phyloP scores from a whole-genome alignment of 2,329 filamentous ascomycete genomes.

The Hymenoscyphus linearis region DNA sequence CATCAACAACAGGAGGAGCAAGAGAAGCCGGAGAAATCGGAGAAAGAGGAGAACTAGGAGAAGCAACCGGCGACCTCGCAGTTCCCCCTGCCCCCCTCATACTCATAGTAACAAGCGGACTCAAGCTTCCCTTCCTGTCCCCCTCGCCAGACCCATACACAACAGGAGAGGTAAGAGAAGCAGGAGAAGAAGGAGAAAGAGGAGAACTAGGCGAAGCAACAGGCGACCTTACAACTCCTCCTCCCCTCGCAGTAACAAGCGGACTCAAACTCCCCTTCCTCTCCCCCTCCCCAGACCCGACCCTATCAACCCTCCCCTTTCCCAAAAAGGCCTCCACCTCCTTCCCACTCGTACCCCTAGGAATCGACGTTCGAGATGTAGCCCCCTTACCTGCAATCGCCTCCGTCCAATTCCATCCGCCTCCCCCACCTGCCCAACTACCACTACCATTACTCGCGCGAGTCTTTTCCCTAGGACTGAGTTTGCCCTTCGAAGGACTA shows the following conservation, averaged over 20 bases:
- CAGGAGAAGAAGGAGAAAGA: no score
- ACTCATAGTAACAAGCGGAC: background rate
- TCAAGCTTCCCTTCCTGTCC: background rate
- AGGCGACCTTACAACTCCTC: background rate
- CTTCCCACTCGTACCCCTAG: conserved; percentile 20
- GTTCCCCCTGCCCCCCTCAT: no score
- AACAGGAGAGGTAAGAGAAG: no score
- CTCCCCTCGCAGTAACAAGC: background rate
- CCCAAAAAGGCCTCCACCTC: conserved; percentile 25
- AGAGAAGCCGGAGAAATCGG: no score
- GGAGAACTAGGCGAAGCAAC: no score
- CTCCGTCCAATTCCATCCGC: conserved; percentile 49
- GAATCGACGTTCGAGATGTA: conserved; percentile 8
- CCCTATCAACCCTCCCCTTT: conserved; percentile 1
- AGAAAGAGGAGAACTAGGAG: no score
- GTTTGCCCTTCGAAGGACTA: conserved; percentile 17
- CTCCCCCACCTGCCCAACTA: conserved; percentile 17
- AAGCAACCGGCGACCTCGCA: no score
- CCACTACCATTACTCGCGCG: no score
- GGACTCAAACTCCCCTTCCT: background rate
- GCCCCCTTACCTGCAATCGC: conserved; percentile 45
- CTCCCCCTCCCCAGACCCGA: background rate
- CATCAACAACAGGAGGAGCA: background rate
- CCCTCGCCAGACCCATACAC: background rate
- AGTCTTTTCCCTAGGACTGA: conserved; percentile 20